Evolutionary conservation across 208 protist species (phyloP).

Genomic region (Vickermania ingenoplastis): DNA sequence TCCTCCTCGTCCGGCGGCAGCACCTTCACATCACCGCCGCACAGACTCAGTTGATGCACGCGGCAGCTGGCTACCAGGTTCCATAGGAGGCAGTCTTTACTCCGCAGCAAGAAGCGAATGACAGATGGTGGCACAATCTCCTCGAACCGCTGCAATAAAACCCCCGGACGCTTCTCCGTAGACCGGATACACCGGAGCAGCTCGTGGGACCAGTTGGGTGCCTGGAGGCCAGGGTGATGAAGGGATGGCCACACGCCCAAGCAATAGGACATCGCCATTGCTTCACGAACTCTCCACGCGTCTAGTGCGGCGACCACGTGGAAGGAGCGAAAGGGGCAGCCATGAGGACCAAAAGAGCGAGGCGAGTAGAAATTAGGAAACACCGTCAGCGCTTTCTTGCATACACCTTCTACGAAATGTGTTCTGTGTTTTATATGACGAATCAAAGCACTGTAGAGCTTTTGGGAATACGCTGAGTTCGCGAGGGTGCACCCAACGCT

Average conservation of each 20-base stretch:
- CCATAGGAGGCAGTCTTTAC: slow-evolving; percentile 43
- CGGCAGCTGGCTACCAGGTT: slow-evolving; percentile 70
- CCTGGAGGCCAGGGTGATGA: neutral
- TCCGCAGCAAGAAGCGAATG: slow-evolving; percentile 6
- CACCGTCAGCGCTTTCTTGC: neutral
- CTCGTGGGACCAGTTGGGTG: slow-evolving; percentile 13
- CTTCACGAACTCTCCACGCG: slow-evolving; percentile 29
- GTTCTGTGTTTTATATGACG: slow-evolving; percentile 34
- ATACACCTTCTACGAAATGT: neutral
- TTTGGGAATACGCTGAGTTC: no score
- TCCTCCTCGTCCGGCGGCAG: no score
- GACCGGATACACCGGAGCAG: slow-evolving; percentile 22
- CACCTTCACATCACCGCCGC: no score
- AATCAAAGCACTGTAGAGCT: slow-evolving; percentile 61
- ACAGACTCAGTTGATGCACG: slow-evolving; percentile 22
- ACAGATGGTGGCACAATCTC: slow-evolving; percentile 21
- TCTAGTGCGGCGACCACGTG: slow-evolving; percentile 50
- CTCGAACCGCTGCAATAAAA: slow-evolving; percentile 35
- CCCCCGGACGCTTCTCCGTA: slow-evolving; percentile 45
- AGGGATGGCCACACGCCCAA: slow-evolving; percentile 9
- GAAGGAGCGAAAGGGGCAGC: slow-evolving; percentile 46
- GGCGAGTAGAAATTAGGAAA: slow-evolving; percentile 74
- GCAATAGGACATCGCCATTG: slow-evolving; percentile 44
- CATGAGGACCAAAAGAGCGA: slow-evolving; percentile 39
- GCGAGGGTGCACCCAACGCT: no score